phyloP scores from a whole-genome alignment of 192 early-diverging fungal genomes.

The Entomortierella lignicola region DNA sequence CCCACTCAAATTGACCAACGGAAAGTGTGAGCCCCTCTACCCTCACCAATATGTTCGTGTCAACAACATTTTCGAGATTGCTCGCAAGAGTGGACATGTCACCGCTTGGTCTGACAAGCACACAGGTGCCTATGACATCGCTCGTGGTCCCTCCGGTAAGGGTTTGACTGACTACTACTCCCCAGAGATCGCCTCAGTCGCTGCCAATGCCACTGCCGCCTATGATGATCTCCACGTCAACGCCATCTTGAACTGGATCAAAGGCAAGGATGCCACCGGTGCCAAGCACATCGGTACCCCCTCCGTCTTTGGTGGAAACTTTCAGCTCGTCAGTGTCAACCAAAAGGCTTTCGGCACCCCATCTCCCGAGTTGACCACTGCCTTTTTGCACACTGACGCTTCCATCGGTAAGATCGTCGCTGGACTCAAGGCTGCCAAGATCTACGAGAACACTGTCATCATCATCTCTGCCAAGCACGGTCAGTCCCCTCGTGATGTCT shows the following conservation, averaged over 20 bases:
- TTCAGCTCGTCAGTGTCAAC: constrained; percentile 1
- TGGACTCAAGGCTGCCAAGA: constrained; percentile 9
- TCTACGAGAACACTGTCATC: constrained; percentile 8
- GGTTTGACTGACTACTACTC: constrained; percentile 4
- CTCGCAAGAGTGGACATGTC: constrained; percentile 8
- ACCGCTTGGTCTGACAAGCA: constrained; percentile 20
- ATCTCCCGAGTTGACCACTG: neutral
- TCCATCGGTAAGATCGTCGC: constrained; percentile 5
- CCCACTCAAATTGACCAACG: neutral
- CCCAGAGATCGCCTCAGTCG: constrained; percentile 5
- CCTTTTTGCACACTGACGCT: constrained; percentile 1
- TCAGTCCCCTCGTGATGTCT: constrained; percentile 7
- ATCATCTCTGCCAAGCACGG: constrained; percentile 18
- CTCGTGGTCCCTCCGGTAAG: constrained; percentile 2
- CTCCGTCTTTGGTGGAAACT: constrained; percentile 3
- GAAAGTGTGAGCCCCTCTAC: constrained; percentile 1
- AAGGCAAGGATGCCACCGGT: constrained; percentile 14
- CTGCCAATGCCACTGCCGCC: neutral
- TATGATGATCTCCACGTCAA: constrained; percentile 12
- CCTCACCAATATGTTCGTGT: constrained; percentile 18
- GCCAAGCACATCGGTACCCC: constrained; percentile 3
- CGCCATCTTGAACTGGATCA: constrained; percentile 12
- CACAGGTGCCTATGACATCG: constrained; percentile 13
- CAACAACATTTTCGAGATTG: constrained; percentile 11
- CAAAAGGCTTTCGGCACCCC: constrained; percentile 8